phyloP scores from a whole-genome alignment of 345 rosid genomes.

The Euphorbia pulcherrima region DNA sequence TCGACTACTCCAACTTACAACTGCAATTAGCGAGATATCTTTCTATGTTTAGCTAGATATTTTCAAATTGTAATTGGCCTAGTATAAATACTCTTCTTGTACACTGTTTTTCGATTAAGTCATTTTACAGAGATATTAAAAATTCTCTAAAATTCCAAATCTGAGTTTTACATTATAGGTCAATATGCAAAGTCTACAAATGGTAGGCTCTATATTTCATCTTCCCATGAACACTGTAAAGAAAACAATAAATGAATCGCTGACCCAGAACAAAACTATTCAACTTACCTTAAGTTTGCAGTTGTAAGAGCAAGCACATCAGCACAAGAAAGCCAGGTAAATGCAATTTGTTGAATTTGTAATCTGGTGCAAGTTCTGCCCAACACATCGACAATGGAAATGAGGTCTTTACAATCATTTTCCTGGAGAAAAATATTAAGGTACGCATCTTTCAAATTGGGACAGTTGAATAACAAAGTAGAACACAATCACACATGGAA shows the following conservation, averaged over 20 bases:
- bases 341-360: constrained; percentile 81
- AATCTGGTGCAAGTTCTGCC: constrained; percentile 71
- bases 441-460: constrained; percentile 73
- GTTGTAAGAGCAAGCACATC: constrained; percentile 82
- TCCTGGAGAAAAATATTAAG: constrained; percentile 76
- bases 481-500: neutral
- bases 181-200: too few species aligned
- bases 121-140: too few species aligned
- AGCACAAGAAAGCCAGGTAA: constrained; percentile 66
- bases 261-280: neutral
- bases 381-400: constrained; percentile 57
- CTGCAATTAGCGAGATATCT: too few species aligned
- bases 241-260: neutral
- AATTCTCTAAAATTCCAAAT: too few species aligned
- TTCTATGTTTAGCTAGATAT: too few species aligned
- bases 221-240: neutral
- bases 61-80: too few species aligned
- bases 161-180: too few species aligned
- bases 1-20: too few species aligned
- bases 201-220: too few species aligned
- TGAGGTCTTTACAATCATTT: constrained; percentile 70
- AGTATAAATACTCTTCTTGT: too few species aligned
- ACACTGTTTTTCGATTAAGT: too few species aligned
- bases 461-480: constrained; percentile 67
- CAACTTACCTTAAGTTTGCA: constrained; percentile 69